Percentiles rank a stretch among this genome's conserved stretches.
These are phyloP conservation scores for Apiospora marii DNA, from an alignment of 2,329 filamentous ascomycete genomes.

Conservation along the genomic window DNA sequence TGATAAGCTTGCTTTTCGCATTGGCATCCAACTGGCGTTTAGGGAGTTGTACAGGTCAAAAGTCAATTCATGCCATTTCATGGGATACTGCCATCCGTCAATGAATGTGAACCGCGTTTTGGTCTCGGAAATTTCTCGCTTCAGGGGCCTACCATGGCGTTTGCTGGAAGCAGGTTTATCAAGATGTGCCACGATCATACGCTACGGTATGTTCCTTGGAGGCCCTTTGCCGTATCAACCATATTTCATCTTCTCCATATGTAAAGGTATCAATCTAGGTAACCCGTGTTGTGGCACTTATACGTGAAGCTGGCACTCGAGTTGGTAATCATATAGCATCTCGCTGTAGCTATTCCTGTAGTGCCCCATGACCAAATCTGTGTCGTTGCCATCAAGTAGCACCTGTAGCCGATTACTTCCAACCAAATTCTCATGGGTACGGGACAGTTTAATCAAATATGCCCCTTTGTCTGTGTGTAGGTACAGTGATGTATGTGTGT, in stretches of 20 bases:
- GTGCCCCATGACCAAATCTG: neutral
- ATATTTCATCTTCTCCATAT: neutral
- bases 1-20: conserved; percentile 17
- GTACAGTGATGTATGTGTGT: neutral
- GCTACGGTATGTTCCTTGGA: too few species aligned
- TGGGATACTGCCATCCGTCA: neutral
- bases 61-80: conserved; percentile 18
- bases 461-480: neutral
- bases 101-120: neutral
- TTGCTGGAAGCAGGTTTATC: neutral
- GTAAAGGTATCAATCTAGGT: neutral
- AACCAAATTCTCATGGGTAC: neutral
- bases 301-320: neutral
- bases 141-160: neutral
- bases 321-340: neutral
- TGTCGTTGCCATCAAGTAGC: neutral
- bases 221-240: neutral
- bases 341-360: neutral
- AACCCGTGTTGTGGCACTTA: neutral
- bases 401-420: neutral
- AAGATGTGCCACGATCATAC: neutral
- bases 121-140: neutral
- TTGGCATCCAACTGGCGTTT: conserved; percentile 17
- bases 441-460: too few species aligned
- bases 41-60: conserved; percentile 15